Percentiles rank a stretch among this genome's conserved stretches.
phyloP scores from a whole-genome alignment of 345 rosid species.

The Hypericum perforatum region DNA sequence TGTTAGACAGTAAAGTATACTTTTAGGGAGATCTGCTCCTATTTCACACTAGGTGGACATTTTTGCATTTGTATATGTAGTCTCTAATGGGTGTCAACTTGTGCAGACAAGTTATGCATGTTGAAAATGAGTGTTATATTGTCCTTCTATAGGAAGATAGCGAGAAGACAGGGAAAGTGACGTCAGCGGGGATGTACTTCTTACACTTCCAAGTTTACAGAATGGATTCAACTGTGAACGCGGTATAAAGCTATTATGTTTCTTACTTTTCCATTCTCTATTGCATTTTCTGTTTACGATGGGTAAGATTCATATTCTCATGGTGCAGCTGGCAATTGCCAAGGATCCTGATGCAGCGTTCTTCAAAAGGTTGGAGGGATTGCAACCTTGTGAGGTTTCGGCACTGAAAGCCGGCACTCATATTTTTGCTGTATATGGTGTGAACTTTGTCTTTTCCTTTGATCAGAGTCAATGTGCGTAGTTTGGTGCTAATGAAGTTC shows the following conservation, averaged over 20 bases:
- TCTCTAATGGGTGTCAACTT: too few species aligned
- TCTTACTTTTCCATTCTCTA: not conserved
- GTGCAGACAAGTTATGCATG: too few species aligned
- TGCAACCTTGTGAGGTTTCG: constrained; percentile 96
- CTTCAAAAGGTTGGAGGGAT: constrained; percentile 95
- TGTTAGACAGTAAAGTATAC: too few species aligned
- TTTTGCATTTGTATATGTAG: too few species aligned
- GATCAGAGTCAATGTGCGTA: not conserved
- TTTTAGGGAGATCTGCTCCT: too few species aligned
- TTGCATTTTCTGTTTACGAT: constrained; percentile 3
- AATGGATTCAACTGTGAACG: constrained; percentile 91
- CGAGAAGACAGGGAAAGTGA: constrained; percentile 90
- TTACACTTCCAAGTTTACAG: constrained; percentile 98
- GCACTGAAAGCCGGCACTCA: constrained; percentile 97
- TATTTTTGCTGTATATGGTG: constrained; percentile 98
- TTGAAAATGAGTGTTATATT: constrained; percentile 2
- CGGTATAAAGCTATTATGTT: constrained; percentile 38
- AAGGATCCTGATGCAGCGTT: constrained; percentile 98
- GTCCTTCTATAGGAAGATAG: constrained; percentile 73
- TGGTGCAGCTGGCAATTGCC: constrained; percentile 80
- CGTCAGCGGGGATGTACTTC: constrained; percentile 99
- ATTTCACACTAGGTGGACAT: too few species aligned
- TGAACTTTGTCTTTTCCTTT: constrained; percentile 8
- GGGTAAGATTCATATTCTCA: constrained; percentile 7
- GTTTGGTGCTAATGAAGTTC: constrained; percentile 12